phyloP scores from a whole-genome alignment of 768 basidiomycete species.

The Sporobolomyces phaffii region DNA sequence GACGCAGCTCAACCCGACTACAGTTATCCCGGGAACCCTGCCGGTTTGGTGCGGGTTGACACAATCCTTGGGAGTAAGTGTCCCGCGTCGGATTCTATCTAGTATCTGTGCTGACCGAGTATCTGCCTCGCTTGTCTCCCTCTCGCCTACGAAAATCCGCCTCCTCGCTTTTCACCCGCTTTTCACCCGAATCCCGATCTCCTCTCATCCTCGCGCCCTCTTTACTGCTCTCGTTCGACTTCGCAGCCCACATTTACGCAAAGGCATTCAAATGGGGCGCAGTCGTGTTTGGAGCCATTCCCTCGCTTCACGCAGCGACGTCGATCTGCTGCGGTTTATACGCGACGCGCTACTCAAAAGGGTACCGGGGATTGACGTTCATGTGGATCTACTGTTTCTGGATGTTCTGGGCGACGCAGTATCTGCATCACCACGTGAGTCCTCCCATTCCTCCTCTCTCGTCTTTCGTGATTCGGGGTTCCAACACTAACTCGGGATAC shows the following conservation, averaged over 20 bases:
- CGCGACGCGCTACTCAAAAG: slow-evolving; percentile 27
- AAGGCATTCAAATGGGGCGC: slow-evolving; percentile 32
- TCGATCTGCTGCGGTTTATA: slow-evolving; percentile 28
- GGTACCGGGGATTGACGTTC: slow-evolving; percentile 23
- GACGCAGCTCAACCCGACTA: slow-evolving; percentile 36
- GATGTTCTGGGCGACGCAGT: slow-evolving; percentile 25
- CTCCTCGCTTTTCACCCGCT: too few relatives aligned
- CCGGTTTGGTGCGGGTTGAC: slow-evolving; percentile 32
- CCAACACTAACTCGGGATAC: neutral
- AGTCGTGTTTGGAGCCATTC: slow-evolving; percentile 37
- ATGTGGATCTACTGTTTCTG: slow-evolving; percentile 19
- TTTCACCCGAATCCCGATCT: too few relatives aligned
- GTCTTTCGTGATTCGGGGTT: neutral
- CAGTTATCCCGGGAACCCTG: slow-evolving; percentile 33
- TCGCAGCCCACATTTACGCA: slow-evolving; percentile 31
- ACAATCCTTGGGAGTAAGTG: slow-evolving; percentile 34
- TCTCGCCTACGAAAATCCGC: too few relatives aligned
- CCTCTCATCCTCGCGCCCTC: neutral
- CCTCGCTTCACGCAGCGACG: slow-evolving; percentile 36
- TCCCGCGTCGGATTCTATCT: too few relatives aligned
- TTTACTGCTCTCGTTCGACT: neutral
- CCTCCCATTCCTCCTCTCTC: too few relatives aligned
- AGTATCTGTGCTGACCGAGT: too few relatives aligned
- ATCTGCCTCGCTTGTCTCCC: too few relatives aligned
- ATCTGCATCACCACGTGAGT: slow-evolving; percentile 34